These are phyloP conservation scores for Naganishia kalamii DNA, from an alignment of 768 basidiomycete species.

Conservation along the genomic window DNA sequence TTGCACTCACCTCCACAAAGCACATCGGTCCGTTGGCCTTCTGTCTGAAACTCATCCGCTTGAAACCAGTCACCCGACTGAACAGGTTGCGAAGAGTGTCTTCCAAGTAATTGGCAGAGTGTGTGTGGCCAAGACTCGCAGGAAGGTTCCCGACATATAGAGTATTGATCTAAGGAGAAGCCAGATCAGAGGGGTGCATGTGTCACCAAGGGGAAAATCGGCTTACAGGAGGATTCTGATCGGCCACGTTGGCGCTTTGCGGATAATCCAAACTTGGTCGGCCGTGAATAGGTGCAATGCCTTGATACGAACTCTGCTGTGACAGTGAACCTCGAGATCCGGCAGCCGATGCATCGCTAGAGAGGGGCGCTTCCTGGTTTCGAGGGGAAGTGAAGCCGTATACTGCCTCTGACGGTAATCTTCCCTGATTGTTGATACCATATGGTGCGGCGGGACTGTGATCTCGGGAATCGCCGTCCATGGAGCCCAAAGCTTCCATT, in stretches of 20 bases:
- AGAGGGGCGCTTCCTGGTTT: neutral
- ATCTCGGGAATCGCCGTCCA: conserved; percentile 24
- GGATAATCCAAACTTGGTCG: neutral
- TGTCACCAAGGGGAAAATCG: conserved; percentile 47
- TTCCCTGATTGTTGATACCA: neutral
- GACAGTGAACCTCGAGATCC: conserved; percentile 2
- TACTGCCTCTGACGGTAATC: neutral
- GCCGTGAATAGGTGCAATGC: conserved; percentile 7
- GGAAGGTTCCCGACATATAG: conserved; percentile 99
- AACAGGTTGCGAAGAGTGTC: conserved; percentile 80
- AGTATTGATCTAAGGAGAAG: conserved; percentile 65
- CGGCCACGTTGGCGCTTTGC: conserved; percentile 50
- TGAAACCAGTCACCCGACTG: conserved; percentile 69
- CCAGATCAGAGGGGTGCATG: conserved; percentile 34
- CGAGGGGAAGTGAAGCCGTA: conserved; percentile 12
- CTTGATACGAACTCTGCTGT: conserved; percentile 14
- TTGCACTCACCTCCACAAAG: conserved; percentile 78
- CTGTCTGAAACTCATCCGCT: conserved; percentile 86
- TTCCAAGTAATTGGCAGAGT: conserved; percentile 74
- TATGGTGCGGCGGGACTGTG: conserved; percentile 2
- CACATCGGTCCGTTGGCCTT: conserved; percentile 99
- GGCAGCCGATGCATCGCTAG: conserved; percentile 7
- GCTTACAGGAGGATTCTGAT: conserved; percentile 80
- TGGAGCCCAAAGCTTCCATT: conserved; percentile 22
- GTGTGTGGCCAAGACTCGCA: conserved; percentile 61